A percentile compares a stretch with the other conserved stretches of the same genome.
Evolutionary conservation across 2,329 filamentous ascomycete genomes (phyloP).

Genomic region (Simplicillium aogashimaense): DNA sequence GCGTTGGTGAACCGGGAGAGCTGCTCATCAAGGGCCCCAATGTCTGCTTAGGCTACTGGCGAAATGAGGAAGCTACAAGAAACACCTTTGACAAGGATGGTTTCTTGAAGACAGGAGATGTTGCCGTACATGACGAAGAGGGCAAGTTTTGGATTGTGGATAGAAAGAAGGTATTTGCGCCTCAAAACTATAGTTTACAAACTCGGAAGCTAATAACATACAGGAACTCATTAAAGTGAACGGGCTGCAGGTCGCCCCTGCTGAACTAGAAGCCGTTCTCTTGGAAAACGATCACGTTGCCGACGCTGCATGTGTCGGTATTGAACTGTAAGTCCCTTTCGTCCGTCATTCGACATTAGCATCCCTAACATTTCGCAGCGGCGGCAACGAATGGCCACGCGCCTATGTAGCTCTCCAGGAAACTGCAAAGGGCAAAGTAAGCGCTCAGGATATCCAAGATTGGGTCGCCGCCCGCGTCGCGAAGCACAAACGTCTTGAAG

Average conservation of each 20-base stretch:
- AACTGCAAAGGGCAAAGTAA: constrained; percentile 30
- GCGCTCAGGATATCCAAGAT: constrained; percentile 40
- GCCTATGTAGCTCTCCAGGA: constrained; percentile 42
- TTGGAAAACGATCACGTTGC: constrained; percentile 40
- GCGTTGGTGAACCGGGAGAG: constrained; percentile 38
- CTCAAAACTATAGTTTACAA: not conserved
- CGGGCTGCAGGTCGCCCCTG: constrained; percentile 49
- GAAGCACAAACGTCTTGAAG: constrained; percentile 41
- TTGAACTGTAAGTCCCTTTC: constrained; percentile 27
- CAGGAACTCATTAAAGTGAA: constrained; percentile 51
- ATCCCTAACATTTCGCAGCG: constrained; percentile 12
- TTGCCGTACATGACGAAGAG: constrained; percentile 36
- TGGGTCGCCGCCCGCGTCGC: constrained; percentile 35
- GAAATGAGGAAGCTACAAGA: constrained; percentile 41
- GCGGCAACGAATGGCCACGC: constrained; percentile 39
- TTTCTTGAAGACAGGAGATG: constrained; percentile 51
- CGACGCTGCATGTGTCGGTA: constrained; percentile 45
- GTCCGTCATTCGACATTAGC: not conserved
- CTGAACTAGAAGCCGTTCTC: constrained; percentile 43
- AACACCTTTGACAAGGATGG: constrained; percentile 39
- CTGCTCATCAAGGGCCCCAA: constrained; percentile 45
- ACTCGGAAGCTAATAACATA: constrained; percentile 8
- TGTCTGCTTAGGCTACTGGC: constrained; percentile 49
- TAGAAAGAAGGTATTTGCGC: constrained; percentile 33
- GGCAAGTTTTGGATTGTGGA: constrained; percentile 34